Conservation (phyloP, 768 basidiomycete genomes). For the Lentinula edodes region DNA sequence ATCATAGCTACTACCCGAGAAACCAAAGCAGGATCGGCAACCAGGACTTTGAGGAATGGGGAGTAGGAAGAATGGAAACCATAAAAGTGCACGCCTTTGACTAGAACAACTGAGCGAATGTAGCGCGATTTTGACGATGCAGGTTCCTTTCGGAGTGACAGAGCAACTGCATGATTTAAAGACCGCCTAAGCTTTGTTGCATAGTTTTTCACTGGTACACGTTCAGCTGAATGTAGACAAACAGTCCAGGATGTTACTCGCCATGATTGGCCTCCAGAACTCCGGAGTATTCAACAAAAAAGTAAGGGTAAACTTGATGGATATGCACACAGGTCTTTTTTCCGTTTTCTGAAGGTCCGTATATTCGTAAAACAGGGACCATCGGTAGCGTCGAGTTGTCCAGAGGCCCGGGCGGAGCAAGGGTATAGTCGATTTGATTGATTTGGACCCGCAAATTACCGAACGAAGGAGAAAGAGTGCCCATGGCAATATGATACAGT, state of each 20-base stretch:
- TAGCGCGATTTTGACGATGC: constrained; percentile 50
- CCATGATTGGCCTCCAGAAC: constrained; percentile 60
- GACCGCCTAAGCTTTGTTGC: constrained; percentile 64
- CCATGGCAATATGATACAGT: constrained; percentile 1
- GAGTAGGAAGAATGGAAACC: constrained; percentile 83
- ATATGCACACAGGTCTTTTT: constrained; percentile 82
- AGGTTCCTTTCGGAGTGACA: constrained; percentile 74
- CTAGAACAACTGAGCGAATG: constrained; percentile 72
- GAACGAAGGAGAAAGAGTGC: constrained; percentile 11
- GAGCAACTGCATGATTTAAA: constrained; percentile 78
- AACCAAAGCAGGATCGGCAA: constrained; percentile 65
- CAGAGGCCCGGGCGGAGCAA: constrained; percentile 53
- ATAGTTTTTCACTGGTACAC: constrained; percentile 62
- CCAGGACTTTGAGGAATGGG: constrained; percentile 84
- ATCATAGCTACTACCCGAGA: constrained; percentile 71
- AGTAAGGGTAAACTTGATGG: constrained; percentile 93
- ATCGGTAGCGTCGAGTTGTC: constrained; percentile 55
- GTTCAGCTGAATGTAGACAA: not conserved
- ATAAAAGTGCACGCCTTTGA: constrained; percentile 96
- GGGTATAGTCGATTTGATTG: constrained; percentile 59
- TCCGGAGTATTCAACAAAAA: constrained; percentile 79
- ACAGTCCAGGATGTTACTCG: constrained; percentile 20
- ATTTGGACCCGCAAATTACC: constrained; percentile 36
- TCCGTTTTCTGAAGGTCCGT: constrained; percentile 73
- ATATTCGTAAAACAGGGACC: constrained; percentile 83